These are phyloP conservation scores for Eucalyptus shirleyi DNA, from an alignment of 345 rosid genomes.

Conservation along the genomic window DNA sequence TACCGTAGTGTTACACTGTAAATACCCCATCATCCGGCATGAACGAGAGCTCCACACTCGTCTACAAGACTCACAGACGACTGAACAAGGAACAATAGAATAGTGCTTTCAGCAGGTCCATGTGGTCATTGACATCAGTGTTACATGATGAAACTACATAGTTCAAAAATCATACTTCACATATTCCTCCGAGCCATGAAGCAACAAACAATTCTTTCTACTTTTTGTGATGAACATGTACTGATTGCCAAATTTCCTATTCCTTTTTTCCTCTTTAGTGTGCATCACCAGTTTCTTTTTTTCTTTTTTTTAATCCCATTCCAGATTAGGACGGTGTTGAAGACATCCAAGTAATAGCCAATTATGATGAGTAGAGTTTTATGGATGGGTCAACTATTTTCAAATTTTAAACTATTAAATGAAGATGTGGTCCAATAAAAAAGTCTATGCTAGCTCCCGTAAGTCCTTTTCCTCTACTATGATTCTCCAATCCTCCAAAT, in stretches of 20 bases:
- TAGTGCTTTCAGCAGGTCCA: neutral
- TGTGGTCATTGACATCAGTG: neutral
- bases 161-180: neutral
- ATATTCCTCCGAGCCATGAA: neutral
- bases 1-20: conserved; percentile 24
- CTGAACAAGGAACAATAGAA: conserved; percentile 16
- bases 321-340: neutral
- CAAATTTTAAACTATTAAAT: neutral
- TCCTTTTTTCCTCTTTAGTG: neutral
- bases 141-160: neutral
- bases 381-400: neutral
- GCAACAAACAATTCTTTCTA: neutral
- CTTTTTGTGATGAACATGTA: neutral
- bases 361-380: neutral
- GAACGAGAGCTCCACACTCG: conserved; percentile 71
- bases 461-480: neutral
- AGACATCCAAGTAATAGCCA: neutral
- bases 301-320: neutral
- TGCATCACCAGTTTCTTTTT: neutral
- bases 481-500: neutral
- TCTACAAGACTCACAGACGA: conserved; percentile 53
- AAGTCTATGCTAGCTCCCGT: neutral
- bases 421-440: neutral
- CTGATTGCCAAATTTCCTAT: neutral
- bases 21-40: conserved; percentile 93